phyloP scores from a whole-genome alignment of 306 rosid species.

The Citrullus mucosospermus region DNA sequence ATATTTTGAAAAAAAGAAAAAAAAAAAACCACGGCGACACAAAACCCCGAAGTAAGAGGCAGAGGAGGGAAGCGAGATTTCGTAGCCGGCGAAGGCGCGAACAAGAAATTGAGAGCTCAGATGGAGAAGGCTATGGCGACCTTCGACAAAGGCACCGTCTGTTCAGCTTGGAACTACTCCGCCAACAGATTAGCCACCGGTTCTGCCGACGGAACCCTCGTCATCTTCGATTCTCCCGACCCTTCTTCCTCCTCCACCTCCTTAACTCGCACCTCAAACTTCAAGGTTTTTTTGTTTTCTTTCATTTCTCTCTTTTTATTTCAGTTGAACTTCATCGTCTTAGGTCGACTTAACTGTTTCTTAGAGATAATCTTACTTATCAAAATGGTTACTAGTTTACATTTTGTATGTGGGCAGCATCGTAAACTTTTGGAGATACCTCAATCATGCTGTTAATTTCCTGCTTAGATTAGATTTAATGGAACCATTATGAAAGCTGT shows the following conservation, averaged over 20 bases:
- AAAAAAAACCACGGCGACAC: neutral
- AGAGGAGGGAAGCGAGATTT: neutral
- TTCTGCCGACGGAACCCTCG: slow-evolving; percentile 49
- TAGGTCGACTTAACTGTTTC: neutral
- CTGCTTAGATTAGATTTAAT: neutral
- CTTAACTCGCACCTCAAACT: slow-evolving; percentile 41
- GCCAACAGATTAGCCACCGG: slow-evolving; percentile 54
- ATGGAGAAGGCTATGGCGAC: slow-evolving; percentile 65
- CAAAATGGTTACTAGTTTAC: neutral
- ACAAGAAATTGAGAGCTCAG: neutral
- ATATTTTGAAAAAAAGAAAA: no score
- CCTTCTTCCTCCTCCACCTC: slow-evolving; percentile 51
- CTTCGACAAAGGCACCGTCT: slow-evolving; percentile 46
- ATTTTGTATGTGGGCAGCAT: neutral
- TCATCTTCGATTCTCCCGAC: slow-evolving; percentile 50
- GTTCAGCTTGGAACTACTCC: slow-evolving; percentile 73
- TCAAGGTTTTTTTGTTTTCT: slow-evolving; percentile 29
- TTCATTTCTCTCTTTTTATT: neutral
- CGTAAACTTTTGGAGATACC: neutral
- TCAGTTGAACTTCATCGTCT: neutral
- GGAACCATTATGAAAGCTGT: neutral
- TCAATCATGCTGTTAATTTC: neutral
- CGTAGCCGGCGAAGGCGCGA: neutral
- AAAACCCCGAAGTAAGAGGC: neutral
- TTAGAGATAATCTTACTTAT: neutral